Percentiles rank a stretch among this genome's conserved stretches.
Evolutionary conservation across 2,329 filamentous ascomycete genomes (phyloP).

Genomic region (Oidium heveae): DNA sequence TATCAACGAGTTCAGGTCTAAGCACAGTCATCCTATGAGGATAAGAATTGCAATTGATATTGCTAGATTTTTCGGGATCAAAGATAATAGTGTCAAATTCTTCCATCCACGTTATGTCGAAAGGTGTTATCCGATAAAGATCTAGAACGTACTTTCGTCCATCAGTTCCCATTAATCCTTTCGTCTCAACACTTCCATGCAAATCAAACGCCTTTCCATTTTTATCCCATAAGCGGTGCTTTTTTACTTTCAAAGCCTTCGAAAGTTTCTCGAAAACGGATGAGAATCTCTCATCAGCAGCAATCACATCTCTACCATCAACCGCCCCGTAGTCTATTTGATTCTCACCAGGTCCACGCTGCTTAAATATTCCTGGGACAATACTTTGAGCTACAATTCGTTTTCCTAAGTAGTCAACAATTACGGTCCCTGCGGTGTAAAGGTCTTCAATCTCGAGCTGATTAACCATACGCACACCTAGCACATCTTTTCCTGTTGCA

Average conservation of each 20-base stretch:
- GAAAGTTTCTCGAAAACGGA: constrained; percentile 74
- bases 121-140: constrained; percentile 75
- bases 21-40: constrained; percentile 93
- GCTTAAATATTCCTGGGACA: constrained; percentile 96
- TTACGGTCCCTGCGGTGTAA: constrained; percentile 86
- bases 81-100: constrained; percentile 29
- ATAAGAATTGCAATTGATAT: constrained; percentile 23
- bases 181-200: constrained; percentile 91
- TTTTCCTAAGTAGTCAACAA: constrained; percentile 92
- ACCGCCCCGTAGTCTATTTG: constrained; percentile 98
- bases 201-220: constrained; percentile 72
- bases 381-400: constrained; percentile 95
- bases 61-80: constrained; percentile 14
- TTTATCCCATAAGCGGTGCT: constrained; percentile 95
- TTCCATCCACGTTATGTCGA: constrained; percentile 81
- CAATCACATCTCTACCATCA: constrained; percentile 86
- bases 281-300: constrained; percentile 67
- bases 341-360: constrained; percentile 88
- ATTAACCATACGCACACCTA: constrained; percentile 84
- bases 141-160: constrained; percentile 95
- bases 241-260: constrained; percentile 73
- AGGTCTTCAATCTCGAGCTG: constrained; percentile 87
- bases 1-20: constrained; percentile 69
- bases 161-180: constrained; percentile 89
- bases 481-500: constrained; percentile 87